A percentile compares a stretch with the other conserved stretches of the same genome.
These are phyloP conservation scores for Rhizopus stolonifer DNA, from an alignment of 371 early-diverging fungal genomes.

Conservation along the genomic window DNA sequence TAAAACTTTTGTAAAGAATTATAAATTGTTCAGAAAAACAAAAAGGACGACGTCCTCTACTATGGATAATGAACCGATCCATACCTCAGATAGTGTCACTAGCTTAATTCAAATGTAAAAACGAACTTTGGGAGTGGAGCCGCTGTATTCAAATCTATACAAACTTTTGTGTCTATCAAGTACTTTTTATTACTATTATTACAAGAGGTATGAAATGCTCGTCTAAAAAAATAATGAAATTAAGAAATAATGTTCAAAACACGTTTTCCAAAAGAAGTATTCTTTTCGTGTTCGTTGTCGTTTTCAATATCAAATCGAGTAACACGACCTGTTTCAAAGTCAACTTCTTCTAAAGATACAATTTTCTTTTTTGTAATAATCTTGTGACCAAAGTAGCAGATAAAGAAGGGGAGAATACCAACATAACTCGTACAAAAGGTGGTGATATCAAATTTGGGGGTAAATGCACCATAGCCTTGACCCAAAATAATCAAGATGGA, in stretches of 20 bases:
- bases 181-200: too few relatives aligned
- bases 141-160: too few relatives aligned
- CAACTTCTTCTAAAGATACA: constrained; percentile 53
- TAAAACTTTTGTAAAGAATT: not conserved
- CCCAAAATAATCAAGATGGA: constrained; percentile 54
- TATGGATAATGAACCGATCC: too few relatives aligned
- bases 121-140: too few relatives aligned
- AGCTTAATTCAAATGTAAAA: too few relatives aligned
- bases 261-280: not conserved
- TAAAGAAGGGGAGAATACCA: constrained; percentile 43
- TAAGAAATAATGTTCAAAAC: not conserved
- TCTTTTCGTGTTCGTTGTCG: constrained; percentile 27
- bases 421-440: constrained; percentile 37
- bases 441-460: constrained; percentile 26
- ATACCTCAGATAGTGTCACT: too few relatives aligned
- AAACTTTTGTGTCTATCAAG: too few relatives aligned
- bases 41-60: not conserved
- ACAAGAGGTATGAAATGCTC: too few relatives aligned
- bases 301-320: constrained; percentile 33
- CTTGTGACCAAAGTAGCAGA: constrained; percentile 51
- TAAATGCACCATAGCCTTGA: constrained; percentile 47
- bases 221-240: too few relatives aligned
- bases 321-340: constrained; percentile 33
- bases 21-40: not conserved
- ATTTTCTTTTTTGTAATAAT: constrained; percentile 49